Conservation (phyloP, 345 rosid species). For the Ceriops decandra region DNA sequence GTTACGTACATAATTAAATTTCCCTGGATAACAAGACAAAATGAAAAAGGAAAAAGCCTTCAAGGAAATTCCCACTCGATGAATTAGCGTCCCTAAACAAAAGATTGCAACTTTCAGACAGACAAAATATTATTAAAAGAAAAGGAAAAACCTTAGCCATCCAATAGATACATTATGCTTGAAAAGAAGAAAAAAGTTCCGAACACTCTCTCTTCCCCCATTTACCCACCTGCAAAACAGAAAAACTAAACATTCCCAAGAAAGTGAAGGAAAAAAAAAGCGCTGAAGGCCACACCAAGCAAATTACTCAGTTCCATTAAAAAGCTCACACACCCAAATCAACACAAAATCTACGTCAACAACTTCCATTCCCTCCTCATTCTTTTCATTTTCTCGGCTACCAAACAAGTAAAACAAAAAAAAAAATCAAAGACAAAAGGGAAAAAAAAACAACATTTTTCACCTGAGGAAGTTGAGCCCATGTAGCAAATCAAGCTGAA, state of each 20-base stretch:
- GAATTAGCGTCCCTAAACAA: too few species aligned
- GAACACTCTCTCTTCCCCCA: too few species aligned
- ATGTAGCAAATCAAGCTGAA: not conserved
- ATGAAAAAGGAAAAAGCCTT: too few species aligned
- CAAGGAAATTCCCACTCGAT: too few species aligned
- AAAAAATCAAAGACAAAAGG: not conserved
- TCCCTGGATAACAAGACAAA: too few species aligned
- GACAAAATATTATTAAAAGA: too few species aligned
- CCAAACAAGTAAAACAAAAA: constrained; percentile 9
- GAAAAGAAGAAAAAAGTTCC: too few species aligned
- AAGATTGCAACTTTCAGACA: too few species aligned
- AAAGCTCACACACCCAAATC: not conserved
- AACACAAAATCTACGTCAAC: not conserved
- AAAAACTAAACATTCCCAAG: not conserved
- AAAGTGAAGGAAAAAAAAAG: not conserved
- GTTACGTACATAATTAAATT: too few species aligned
- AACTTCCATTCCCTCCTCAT: not conserved
- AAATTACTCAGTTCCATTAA: not conserved
- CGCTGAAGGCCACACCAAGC: not conserved
- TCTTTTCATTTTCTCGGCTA: constrained; percentile 11
- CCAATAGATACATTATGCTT: too few species aligned
- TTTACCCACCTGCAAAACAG: too few species aligned
- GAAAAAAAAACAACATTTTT: not conserved
- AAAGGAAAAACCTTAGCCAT: too few species aligned
- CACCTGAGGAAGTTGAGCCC: not conserved